phyloP scores from a whole-genome alignment of 2,329 filamentous ascomycete genomes.

The Neonectria sp. region DNA sequence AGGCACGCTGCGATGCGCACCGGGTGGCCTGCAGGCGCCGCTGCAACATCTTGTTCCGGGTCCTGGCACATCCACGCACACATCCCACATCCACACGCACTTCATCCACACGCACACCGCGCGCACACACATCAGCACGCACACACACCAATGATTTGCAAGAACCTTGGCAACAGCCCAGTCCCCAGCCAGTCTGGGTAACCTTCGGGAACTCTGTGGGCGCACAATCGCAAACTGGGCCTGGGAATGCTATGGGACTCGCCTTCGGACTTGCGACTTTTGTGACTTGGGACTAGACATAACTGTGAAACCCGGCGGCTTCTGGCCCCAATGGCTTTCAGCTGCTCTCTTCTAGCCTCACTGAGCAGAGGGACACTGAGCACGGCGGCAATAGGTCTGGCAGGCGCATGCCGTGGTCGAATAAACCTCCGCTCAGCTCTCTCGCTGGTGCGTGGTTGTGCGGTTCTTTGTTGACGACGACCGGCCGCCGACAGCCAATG shows the following conservation, averaged over 20 bases:
- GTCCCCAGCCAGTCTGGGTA: conserved; percentile 37
- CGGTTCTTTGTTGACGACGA: conserved; percentile 29
- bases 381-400: conserved; percentile 18
- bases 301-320: conserved; percentile 21
- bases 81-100: conserved; percentile 27
- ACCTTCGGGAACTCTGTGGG: conserved; percentile 22
- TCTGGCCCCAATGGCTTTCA: conserved; percentile 30
- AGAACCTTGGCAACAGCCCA: conserved; percentile 38
- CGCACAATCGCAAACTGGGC: conserved; percentile 35
- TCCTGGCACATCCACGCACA: conserved; percentile 29
- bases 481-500: conserved; percentile 42
- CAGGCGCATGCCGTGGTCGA: conserved; percentile 21
- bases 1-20: conserved; percentile 16
- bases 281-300: not conserved
- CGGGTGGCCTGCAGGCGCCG: conserved; percentile 22
- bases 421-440: conserved; percentile 33
- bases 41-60: conserved; percentile 27
- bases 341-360: not conserved
- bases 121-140: conserved; percentile 10
- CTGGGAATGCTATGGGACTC: conserved; percentile 22
- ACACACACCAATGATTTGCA: conserved; percentile 37
- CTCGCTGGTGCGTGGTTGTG: conserved; percentile 16
- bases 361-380: conserved; percentile 12
- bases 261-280: not conserved
- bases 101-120: conserved; percentile 34